Evolutionary conservation across 2,329 filamentous ascomycete genomes (phyloP).

Genomic region (Xylaria sp.): DNA sequence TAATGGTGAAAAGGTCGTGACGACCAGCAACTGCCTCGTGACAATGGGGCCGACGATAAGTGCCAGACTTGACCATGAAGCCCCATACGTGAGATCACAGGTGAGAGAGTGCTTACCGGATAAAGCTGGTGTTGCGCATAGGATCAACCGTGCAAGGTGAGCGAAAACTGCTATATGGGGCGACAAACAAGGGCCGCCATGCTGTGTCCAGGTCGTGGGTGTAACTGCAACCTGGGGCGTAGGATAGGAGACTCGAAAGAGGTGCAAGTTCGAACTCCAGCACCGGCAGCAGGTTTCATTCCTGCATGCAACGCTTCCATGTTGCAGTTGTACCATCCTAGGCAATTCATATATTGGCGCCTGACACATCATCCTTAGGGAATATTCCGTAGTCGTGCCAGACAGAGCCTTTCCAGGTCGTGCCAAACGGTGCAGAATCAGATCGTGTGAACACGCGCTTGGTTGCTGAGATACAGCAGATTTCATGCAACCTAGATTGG

Average conservation of each 20-base stretch:
- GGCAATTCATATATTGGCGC: slow-evolving; percentile 13
- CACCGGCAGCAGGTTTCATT: slow-evolving; percentile 8
- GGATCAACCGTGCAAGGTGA: background rate
- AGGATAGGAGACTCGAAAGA: background rate
- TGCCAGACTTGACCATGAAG: background rate
- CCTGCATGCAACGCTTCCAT: slow-evolving; percentile 15
- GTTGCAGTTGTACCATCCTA: slow-evolving; percentile 15
- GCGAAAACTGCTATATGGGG: background rate
- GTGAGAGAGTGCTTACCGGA: slow-evolving; percentile 1
- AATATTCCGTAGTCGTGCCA: slow-evolving; percentile 2
- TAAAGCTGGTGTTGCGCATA: background rate
- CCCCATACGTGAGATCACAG: background rate
- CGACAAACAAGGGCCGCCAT: background rate
- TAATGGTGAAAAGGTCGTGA: background rate
- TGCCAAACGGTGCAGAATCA: slow-evolving; percentile 7
- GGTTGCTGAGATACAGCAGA: slow-evolving; percentile 1
- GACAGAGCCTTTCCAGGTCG: slow-evolving; percentile 4
- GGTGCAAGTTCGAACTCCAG: slow-evolving; percentile 2
- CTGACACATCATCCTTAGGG: slow-evolving; percentile 14
- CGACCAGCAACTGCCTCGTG: background rate
- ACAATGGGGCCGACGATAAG: background rate
- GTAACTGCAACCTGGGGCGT: slow-evolving; percentile 2
- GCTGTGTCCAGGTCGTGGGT: background rate
- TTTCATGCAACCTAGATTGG: slow-evolving; percentile 14
- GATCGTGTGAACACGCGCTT: slow-evolving; percentile 6